phyloP scores from a whole-genome alignment of 2,329 filamentous ascomycete species.

The Lachnellula cervina region DNA sequence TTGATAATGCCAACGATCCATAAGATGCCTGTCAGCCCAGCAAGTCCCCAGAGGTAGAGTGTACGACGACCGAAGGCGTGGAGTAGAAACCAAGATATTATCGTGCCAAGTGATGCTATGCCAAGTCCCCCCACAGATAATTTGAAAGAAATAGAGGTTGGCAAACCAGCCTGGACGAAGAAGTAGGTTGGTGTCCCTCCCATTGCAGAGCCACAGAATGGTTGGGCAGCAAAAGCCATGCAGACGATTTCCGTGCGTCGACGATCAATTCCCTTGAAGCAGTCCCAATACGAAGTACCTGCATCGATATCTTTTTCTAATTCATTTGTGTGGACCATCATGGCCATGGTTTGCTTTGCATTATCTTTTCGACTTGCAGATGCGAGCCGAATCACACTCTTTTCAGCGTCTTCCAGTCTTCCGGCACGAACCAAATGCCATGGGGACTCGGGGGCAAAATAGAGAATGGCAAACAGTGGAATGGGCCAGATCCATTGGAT shows the following conservation, averaged over 20 bases:
- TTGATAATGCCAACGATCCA: conserved; percentile 41
- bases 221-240: conserved; percentile 53
- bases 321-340: conserved; percentile 51
- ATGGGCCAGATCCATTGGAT: conserved; percentile 42
- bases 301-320: conserved; percentile 41
- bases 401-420: conserved; percentile 40
- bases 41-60: conserved; percentile 44
- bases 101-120: background rate
- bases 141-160: conserved; percentile 39
- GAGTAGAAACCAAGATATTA: conserved; percentile 40
- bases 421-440: conserved; percentile 44
- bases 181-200: conserved; percentile 58
- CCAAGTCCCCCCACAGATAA: background rate
- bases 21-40: background rate
- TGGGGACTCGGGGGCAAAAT: conserved; percentile 43
- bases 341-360: conserved; percentile 40
- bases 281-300: conserved; percentile 44
- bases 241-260: conserved; percentile 48
- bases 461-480: conserved; percentile 38
- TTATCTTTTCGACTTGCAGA: conserved; percentile 26
- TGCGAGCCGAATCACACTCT: conserved; percentile 11
- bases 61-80: conserved; percentile 44
- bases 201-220: conserved; percentile 55
- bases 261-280: conserved; percentile 39
- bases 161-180: conserved; percentile 50